These are phyloP conservation scores for Claviceps purpurea DNA, from an alignment of 2,329 filamentous ascomycete genomes.

Conservation along the genomic window DNA sequence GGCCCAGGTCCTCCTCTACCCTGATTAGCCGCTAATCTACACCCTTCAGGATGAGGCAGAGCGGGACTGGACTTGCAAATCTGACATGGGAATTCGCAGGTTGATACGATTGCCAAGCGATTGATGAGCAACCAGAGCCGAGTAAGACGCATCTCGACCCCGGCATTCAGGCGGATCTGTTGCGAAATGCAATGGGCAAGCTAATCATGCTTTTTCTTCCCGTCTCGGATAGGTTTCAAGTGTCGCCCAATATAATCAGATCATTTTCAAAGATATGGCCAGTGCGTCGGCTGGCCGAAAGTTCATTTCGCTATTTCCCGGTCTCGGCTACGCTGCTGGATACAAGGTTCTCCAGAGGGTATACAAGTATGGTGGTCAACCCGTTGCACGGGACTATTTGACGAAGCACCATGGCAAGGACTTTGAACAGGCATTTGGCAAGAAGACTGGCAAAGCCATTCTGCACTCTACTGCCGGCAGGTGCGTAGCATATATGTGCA, in stretches of 20 bases:
- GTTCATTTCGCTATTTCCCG: slow-evolving; percentile 92
- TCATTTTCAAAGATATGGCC: slow-evolving; percentile 90
- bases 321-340: slow-evolving; percentile 89
- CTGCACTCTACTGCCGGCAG: slow-evolving; percentile 94
- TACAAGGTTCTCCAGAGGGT: slow-evolving; percentile 96
- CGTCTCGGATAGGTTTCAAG: slow-evolving; percentile 16
- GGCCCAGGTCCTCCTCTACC: too few relatives aligned
- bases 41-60: background rate
- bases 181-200: slow-evolving; percentile 9
- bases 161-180: background rate
- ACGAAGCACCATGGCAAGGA: slow-evolving; percentile 62
- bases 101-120: slow-evolving; percentile 96
- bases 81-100: slow-evolving; percentile 31
- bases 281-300: slow-evolving; percentile 55
- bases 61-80: background rate
- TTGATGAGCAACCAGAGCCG: slow-evolving; percentile 91
- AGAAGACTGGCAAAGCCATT: slow-evolving; percentile 95
- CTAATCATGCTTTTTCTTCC: slow-evolving; percentile 1
- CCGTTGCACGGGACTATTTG: slow-evolving; percentile 84
- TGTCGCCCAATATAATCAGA: slow-evolving; percentile 59
- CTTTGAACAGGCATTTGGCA: slow-evolving; percentile 85
- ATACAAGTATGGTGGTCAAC: slow-evolving; percentile 98
- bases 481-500: slow-evolving; percentile 27
- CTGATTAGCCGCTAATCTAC: too few relatives aligned
- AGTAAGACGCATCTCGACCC: slow-evolving; percentile 27